phyloP scores from a whole-genome alignment of 2,329 filamentous ascomycete genomes.

The Ceratocystis destructans region DNA sequence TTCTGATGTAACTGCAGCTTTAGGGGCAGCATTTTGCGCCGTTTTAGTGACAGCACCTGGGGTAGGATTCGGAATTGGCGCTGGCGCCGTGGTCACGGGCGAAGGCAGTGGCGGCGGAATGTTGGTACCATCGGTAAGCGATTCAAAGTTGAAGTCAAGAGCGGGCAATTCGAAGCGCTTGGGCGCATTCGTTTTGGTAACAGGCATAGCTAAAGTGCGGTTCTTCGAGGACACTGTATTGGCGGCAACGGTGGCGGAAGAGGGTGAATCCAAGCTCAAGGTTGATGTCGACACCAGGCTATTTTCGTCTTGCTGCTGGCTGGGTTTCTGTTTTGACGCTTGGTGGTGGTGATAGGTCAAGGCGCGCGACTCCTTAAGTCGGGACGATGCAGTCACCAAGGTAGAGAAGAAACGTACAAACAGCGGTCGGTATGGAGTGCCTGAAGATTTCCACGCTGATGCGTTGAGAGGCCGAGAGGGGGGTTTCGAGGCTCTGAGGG shows the following conservation, averaged over 20 bases:
- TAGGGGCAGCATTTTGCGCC: conserved; percentile 1
- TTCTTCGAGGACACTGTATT: conserved; percentile 1
- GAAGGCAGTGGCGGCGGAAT: conserved; percentile 46
- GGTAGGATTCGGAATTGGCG: not conserved
- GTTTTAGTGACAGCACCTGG: not conserved
- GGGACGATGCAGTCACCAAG: conserved; percentile 16
- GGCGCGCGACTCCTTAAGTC: conserved; percentile 16
- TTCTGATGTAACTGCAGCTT: conserved; percentile 19
- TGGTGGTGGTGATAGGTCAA: conserved; percentile 15
- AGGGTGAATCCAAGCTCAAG: not conserved
- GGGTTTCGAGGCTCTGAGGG: conserved; percentile 16
- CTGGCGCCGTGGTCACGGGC: conserved; percentile 27
- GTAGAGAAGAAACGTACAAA: conserved; percentile 17
- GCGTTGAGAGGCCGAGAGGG: conserved; percentile 15
- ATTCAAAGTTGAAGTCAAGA: conserved; percentile 45
- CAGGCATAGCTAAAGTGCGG: conserved; percentile 12
- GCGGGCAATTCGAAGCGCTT: conserved; percentile 41
- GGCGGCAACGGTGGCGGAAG: too few relatives aligned
- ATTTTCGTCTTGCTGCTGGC: not conserved
- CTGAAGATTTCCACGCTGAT: conserved; percentile 17
- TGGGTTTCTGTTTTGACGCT: not conserved
- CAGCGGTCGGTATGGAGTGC: conserved; percentile 14
- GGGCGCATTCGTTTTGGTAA: conserved; percentile 11
- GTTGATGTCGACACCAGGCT: conserved; percentile 3
- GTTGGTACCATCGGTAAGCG: conserved; percentile 46